These are phyloP conservation scores for Hippophae gyantsensis DNA, from an alignment of 306 rosid genomes.

Conservation along the genomic window DNA sequence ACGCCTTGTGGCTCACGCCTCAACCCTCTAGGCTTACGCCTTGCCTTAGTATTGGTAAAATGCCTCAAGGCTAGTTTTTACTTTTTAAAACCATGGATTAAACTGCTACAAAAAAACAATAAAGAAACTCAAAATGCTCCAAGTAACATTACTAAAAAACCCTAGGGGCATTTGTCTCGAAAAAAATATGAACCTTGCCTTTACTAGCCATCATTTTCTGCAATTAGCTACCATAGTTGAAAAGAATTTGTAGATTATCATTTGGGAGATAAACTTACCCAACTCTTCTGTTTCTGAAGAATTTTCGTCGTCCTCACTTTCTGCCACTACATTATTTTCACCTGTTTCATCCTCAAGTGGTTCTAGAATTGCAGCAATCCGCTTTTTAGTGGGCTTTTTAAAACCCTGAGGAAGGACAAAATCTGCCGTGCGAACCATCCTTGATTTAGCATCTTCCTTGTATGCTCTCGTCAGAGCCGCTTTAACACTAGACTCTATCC, in stretches of 20 bases:
- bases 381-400: slow-evolving; percentile 73
- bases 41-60: no score
- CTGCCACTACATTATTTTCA: slow-evolving; percentile 36
- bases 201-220: no score
- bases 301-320: slow-evolving; percentile 62
- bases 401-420: slow-evolving; percentile 57
- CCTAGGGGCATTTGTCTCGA: no score
- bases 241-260: not conserved
- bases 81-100: no score
- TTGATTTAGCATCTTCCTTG: slow-evolving; percentile 62
- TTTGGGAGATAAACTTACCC: slow-evolving; percentile 32
- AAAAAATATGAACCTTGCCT: no score
- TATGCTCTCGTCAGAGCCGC: slow-evolving; percentile 84
- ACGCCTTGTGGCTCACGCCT: no score
- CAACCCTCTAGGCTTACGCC: no score
- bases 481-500: slow-evolving; percentile 59
- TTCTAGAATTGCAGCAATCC: slow-evolving; percentile 82
- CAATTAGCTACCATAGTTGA: not conserved
- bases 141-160: no score
- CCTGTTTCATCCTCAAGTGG: slow-evolving; percentile 52
- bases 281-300: slow-evolving; percentile 51
- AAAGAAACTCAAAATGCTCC: no score
- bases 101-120: no score
- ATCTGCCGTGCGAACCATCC: slow-evolving; percentile 73
- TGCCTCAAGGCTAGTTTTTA: no score